Evolutionary conservation across 768 basidiomycete species (phyloP).

Genomic region (Sarcodon aspratus): DNA sequence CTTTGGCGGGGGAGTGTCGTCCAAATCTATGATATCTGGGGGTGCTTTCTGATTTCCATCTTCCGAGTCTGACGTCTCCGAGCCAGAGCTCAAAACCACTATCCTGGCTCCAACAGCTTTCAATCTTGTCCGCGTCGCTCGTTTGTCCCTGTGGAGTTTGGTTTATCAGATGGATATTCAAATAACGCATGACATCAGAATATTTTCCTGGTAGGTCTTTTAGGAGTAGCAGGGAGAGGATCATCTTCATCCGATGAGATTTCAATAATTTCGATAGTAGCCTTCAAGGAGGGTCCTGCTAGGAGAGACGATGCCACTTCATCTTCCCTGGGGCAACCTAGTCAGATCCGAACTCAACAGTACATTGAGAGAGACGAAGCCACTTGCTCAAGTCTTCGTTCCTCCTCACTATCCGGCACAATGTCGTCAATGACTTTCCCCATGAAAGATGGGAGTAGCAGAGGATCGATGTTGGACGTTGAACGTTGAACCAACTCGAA

Average conservation of each 20-base stretch:
- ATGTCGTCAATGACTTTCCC: constrained; percentile 15
- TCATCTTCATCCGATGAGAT: constrained; percentile 16
- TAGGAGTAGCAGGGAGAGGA: background rate
- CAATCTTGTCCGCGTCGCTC: background rate
- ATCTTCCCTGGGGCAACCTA: background rate
- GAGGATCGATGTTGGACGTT: background rate
- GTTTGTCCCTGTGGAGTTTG: background rate
- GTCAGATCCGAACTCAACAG: background rate
- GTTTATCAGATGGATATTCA: background rate
- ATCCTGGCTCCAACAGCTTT: background rate
- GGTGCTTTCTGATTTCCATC: background rate
- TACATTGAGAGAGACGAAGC: background rate
- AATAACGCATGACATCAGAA: background rate
- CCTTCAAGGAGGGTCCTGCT: background rate
- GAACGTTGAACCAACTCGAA: background rate
- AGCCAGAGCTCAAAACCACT: constrained; percentile 1
- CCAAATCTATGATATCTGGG: background rate
- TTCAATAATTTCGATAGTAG: constrained; percentile 32
- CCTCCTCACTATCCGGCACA: constrained; percentile 40
- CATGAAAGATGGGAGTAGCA: background rate
- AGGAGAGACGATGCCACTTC: background rate
- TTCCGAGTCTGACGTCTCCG: background rate
- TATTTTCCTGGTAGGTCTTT: background rate
- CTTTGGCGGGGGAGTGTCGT: background rate
- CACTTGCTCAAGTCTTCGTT: constrained; percentile 21